Percentiles rank a stretch among this genome's conserved stretches.
These are phyloP conservation scores for Xylaria sp. DNA, from an alignment of 2,329 filamentous ascomycete genomes.

Conservation along the genomic window DNA sequence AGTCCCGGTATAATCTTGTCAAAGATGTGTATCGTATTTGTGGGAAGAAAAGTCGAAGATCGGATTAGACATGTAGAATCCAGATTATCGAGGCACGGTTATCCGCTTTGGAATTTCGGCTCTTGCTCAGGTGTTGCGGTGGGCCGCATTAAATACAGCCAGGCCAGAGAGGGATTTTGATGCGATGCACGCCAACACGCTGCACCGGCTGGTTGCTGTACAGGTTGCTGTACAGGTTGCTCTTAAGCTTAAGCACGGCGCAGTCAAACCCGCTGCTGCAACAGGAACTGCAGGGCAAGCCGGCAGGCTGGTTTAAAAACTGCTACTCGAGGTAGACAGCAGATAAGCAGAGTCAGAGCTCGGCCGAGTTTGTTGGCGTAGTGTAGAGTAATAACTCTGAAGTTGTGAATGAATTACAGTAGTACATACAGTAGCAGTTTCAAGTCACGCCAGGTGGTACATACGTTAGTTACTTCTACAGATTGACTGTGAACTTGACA, in stretches of 20 bases:
- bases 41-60: neutral
- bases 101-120: neutral
- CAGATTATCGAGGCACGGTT: neutral
- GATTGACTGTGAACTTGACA: neutral
- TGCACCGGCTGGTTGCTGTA: neutral
- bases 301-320: neutral
- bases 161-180: constrained; percentile 18
- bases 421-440: too few species aligned
- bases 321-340: too few species aligned
- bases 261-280: neutral
- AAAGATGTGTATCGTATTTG: neutral
- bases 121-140: neutral
- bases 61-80: neutral
- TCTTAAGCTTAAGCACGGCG: neutral
- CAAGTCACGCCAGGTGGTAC: neutral
- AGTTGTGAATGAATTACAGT: neutral
- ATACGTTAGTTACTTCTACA: neutral
- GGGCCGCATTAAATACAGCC: neutral
- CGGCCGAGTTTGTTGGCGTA: neutral
- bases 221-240: neutral
- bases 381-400: neutral
- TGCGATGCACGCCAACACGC: constrained; percentile 3
- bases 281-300: neutral
- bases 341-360: neutral
- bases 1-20: neutral